Base-by-base conservation (phyloP, 2,329 filamentous ascomycete species). In the Chaetomium sp. region DNA sequence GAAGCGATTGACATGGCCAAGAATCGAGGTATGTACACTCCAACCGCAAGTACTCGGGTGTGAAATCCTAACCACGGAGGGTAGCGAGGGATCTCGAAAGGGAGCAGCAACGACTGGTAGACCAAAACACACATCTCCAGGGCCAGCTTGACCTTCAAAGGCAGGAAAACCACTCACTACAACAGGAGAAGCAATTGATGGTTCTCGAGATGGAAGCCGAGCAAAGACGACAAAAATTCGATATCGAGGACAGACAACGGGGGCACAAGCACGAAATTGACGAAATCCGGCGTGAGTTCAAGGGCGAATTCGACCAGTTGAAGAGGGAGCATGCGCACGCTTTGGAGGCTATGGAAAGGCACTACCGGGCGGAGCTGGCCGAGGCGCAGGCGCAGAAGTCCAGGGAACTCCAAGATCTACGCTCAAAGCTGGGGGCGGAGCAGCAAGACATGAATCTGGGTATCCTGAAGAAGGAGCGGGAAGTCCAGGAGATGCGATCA, bases 1-100 rank as follows among this genome's bases (percentile, higher is more conserved):
- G 90, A 95, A 67, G 85, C 88, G 0, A 82, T 96, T 54, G 86
- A 89, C 19, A 71, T 91, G 10, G 90, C 91, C 69, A 96, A 94
- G 74, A 84, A 82, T 59, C 86, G 88, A 83, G 87, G 92, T 95
- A 81, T 70, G 86, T 78, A 19, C 21, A 25, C 8, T 16, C n/a
- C 13, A n/a, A 23, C 31, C 29, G 10, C 23, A 38, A 27, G 49
- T 38, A 31, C 12, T 23, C 8, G 19, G 12, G 8, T 13, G n/a
- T 13, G n/a, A 35, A 5, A 54, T 60, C 59, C 70, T 76, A 54
- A 74, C 56, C 9, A 1, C 13, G 4, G 0, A n/a, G 3, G 62
- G 3, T 62, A 87, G 84, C 81, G 54, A 74, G 76, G 49, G 80
- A 81, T 35, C 76, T 87, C 5, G 83, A 87, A 66, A 72, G 75